These are phyloP conservation scores for Gentiana dahurica DNA, from an alignment of 257 asterid genomes.

Conservation along the genomic window DNA sequence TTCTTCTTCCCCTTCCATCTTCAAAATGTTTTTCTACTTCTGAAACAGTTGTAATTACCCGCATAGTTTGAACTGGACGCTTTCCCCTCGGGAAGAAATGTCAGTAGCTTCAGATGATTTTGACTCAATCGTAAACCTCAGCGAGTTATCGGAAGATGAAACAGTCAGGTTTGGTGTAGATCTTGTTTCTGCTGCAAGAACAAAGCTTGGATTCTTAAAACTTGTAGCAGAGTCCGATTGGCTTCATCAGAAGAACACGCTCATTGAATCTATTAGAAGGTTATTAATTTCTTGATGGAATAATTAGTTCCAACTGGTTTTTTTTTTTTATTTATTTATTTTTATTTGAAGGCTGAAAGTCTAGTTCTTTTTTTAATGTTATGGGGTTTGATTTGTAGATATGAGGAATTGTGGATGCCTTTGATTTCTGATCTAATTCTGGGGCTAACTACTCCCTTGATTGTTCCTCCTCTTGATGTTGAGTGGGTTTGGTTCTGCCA, in stretches of 20 bases:
- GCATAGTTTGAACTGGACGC: neutral
- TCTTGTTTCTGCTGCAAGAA: constrained; percentile 79
- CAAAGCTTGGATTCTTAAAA: constrained; percentile 52
- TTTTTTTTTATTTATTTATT: neutral
- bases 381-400: constrained; percentile 27
- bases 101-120: constrained; percentile 30
- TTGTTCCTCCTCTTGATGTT: constrained; percentile 89
- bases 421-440: constrained; percentile 50
- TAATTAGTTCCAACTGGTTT: neutral
- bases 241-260: constrained; percentile 40
- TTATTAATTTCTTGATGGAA: constrained; percentile 3
- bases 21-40: neutral
- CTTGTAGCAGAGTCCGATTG: constrained; percentile 51
- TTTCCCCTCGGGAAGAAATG: constrained; percentile 17
- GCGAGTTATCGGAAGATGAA: constrained; percentile 44
- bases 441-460: constrained; percentile 55
- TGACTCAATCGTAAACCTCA: constrained; percentile 32
- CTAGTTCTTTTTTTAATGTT: neutral
- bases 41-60: neutral
- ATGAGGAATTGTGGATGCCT: constrained; percentile 95
- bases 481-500: constrained; percentile 98
- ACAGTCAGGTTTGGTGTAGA: constrained; percentile 42
- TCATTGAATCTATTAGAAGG: constrained; percentile 82
- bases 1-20: neutral
- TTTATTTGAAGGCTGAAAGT: neutral